These are phyloP conservation scores for Scheffersomyces insectosa DNA, from an alignment of 1,139 yeast species.

Conservation along the genomic window DNA sequence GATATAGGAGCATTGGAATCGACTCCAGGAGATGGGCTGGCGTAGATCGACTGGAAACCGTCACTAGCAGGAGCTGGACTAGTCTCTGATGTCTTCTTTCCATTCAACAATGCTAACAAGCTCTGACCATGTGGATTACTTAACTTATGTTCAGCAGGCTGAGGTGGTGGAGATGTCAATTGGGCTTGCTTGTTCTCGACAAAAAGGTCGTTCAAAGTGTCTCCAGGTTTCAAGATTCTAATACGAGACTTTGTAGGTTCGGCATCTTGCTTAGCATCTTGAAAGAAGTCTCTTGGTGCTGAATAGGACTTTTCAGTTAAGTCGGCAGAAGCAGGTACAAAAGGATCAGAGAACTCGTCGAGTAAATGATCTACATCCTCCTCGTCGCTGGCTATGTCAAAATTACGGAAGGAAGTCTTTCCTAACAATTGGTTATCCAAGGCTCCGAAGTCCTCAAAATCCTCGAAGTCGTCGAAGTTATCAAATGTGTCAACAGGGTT, in stretches of 20 bases:
- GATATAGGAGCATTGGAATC: slow-evolving; percentile 2
- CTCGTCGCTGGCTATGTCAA: slow-evolving; percentile 41
- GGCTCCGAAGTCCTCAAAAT: slow-evolving; percentile 31
- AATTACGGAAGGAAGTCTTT: slow-evolving; percentile 18
- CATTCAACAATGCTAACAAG: slow-evolving; percentile 15
- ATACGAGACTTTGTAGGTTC: slow-evolving; percentile 18
- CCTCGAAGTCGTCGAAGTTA: slow-evolving; percentile 39
- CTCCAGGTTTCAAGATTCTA: slow-evolving; percentile 33
- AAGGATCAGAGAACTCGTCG: slow-evolving; percentile 7
- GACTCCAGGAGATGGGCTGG: neutral
- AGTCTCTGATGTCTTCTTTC: slow-evolving; percentile 6
- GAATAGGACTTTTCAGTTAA: neutral
- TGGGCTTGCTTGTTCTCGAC: neutral
- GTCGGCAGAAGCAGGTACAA: neutral
- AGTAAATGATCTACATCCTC: slow-evolving; percentile 21
- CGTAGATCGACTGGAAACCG: slow-evolving; percentile 13
- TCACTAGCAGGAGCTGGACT: slow-evolving; percentile 3
- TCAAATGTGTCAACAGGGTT: slow-evolving; percentile 12
- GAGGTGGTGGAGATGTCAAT: neutral
- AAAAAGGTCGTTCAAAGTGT: slow-evolving; percentile 19
- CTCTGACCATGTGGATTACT: slow-evolving; percentile 14
- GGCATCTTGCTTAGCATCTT: slow-evolving; percentile 4
- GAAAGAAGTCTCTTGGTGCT: slow-evolving; percentile 7
- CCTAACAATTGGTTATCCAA: slow-evolving; percentile 19
- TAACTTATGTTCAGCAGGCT: slow-evolving; percentile 1